These are phyloP conservation scores for Hypomontagnella submonticulosa DNA, from an alignment of 495 filamentous ascomycete species.

Conservation along the genomic window DNA sequence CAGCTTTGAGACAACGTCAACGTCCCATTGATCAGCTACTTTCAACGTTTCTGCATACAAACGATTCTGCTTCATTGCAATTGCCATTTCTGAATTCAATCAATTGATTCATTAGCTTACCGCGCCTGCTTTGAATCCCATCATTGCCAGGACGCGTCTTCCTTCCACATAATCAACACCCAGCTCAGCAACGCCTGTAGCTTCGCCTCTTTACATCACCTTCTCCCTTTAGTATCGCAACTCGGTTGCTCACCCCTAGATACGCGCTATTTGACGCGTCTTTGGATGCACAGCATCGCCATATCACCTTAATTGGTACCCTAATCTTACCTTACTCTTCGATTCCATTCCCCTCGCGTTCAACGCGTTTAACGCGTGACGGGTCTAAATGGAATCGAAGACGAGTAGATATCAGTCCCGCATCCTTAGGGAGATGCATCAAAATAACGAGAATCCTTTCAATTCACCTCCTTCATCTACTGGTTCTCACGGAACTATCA, in stretches of 20 bases:
- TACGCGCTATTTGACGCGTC: slow-evolving; percentile 25
- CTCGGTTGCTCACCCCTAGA: slow-evolving; percentile 4
- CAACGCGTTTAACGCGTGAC: slow-evolving; percentile 24
- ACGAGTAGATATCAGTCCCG: slow-evolving; percentile 48
- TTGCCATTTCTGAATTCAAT: slow-evolving; percentile 23
- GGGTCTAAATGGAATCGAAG: slow-evolving; percentile 43
- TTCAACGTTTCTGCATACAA: slow-evolving; percentile 28
- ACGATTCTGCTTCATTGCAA: slow-evolving; percentile 35
- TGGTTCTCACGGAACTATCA: slow-evolving; percentile 63
- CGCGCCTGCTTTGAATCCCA: slow-evolving; percentile 25
- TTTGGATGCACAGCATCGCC: slow-evolving; percentile 27
- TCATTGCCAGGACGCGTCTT: slow-evolving; percentile 37
- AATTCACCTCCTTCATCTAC: slow-evolving; percentile 64
- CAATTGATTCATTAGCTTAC: slow-evolving; percentile 11
- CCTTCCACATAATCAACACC: slow-evolving; percentile 8
- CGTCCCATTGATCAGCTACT: slow-evolving; percentile 28
- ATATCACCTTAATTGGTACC: slow-evolving; percentile 26
- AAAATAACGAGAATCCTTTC: slow-evolving; percentile 57
- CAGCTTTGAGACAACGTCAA: slow-evolving; percentile 7
- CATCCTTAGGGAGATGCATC: slow-evolving; percentile 53
- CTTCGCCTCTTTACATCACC: slow-evolving; percentile 11
- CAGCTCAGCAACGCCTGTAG: slow-evolving; percentile 19
- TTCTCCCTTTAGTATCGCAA: neutral
- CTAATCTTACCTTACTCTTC: slow-evolving; percentile 18
- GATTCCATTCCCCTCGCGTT: slow-evolving; percentile 39